phyloP scores from a whole-genome alignment of 1,284 basidiomycete genomes.

The Irpex rosettiformis region DNA sequence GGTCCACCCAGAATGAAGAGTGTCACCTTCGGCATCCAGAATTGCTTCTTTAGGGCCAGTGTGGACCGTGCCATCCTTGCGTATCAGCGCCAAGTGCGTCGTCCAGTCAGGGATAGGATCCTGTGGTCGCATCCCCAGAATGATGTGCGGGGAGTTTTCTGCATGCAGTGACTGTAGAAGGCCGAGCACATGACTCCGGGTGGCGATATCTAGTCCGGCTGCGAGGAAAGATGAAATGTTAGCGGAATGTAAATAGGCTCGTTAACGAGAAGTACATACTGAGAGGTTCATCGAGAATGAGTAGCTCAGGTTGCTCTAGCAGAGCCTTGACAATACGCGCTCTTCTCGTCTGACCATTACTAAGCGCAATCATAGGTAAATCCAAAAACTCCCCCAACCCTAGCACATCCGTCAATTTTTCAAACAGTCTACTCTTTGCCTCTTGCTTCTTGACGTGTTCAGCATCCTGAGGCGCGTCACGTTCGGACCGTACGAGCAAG shows the following conservation, averaged over 20 bases:
- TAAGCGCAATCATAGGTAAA: constrained; percentile 78
- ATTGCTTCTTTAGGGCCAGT: constrained; percentile 28
- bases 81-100: constrained; percentile 68
- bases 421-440: constrained; percentile 37
- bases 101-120: constrained; percentile 85
- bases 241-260: neutral
- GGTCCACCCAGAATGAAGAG: neutral
- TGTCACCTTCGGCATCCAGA: constrained; percentile 1
- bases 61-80: constrained; percentile 27
- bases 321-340: constrained; percentile 84
- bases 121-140: constrained; percentile 79
- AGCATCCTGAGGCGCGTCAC: constrained; percentile 15
- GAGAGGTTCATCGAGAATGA: constrained; percentile 85
- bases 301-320: constrained; percentile 62
- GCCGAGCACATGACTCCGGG: constrained; percentile 52
- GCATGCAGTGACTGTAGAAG: constrained; percentile 61
- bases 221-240: neutral
- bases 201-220: constrained; percentile 74
- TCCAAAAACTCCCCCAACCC: constrained; percentile 66
- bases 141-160: constrained; percentile 39
- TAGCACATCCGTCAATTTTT: constrained; percentile 49
- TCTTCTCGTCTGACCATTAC: constrained; percentile 89
- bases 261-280: constrained; percentile 41
- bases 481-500: constrained; percentile 28
- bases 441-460: constrained; percentile 23